phyloP scores from a whole-genome alignment of 2,329 filamentous ascomycete species.

The Aureobasidium sp. region DNA sequence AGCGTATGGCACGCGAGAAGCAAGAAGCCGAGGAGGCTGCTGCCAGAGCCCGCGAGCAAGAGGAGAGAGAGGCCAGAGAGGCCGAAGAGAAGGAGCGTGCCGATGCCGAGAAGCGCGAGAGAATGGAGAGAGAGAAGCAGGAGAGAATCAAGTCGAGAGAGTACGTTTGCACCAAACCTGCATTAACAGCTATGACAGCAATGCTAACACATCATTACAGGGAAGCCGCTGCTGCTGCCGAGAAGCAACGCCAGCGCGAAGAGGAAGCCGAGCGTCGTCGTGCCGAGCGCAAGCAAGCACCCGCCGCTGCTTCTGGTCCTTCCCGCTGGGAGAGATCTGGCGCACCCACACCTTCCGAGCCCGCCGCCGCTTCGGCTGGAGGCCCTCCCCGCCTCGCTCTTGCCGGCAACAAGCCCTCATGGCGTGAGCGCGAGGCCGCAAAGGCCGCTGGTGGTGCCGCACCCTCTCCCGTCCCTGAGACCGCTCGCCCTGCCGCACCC shows the following conservation, averaged over 20 bases:
- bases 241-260: constrained; percentile 69
- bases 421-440: constrained; percentile 65
- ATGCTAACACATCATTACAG: constrained; percentile 37
- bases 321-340: constrained; percentile 32
- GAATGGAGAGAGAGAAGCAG: constrained; percentile 63
- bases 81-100: constrained; percentile 75
- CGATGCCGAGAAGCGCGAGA: constrained; percentile 72
- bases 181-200: neutral
- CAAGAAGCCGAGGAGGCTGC: constrained; percentile 79
- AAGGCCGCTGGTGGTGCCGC: constrained; percentile 30
- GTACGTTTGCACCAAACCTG: constrained; percentile 37
- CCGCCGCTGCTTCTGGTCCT: constrained; percentile 33
- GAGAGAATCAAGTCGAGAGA: constrained; percentile 52
- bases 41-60: constrained; percentile 69
- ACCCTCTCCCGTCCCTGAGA: constrained; percentile 26
- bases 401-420: constrained; percentile 56
- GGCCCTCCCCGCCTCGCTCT: constrained; percentile 58
- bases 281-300: constrained; percentile 52
- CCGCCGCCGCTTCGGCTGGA: constrained; percentile 40
- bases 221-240: constrained; percentile 55
- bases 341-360: constrained; percentile 33
- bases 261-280: constrained; percentile 76
- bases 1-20: constrained; percentile 75
- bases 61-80: constrained; percentile 72
- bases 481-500: constrained; percentile 27